A percentile compares a stretch with the other conserved stretches of the same genome.
Conservation (phyloP, 805 yeast genomes). For the Candida vartiovaarae region DNA sequence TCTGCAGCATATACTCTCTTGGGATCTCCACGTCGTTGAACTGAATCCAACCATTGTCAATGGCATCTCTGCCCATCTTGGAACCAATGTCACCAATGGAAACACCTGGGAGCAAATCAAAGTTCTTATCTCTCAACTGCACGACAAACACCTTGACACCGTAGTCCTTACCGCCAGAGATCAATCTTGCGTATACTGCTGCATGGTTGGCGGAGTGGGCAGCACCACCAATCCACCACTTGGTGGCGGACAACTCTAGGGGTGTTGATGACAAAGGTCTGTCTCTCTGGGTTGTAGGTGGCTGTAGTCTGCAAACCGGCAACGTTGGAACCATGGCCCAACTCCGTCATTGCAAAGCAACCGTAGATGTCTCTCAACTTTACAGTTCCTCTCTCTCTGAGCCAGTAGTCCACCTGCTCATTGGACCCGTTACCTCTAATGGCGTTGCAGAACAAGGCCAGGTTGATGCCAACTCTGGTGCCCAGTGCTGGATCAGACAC, state of each 20-base stretch:
- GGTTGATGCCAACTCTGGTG: conserved; percentile 83
- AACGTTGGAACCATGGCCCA: conserved; percentile 91
- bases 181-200: conserved; percentile 76
- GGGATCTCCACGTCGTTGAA: conserved; percentile 81
- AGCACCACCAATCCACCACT: conserved; percentile 99
- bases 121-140: conserved; percentile 73
- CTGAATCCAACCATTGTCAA: conserved; percentile 96
- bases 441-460: conserved; percentile 77
- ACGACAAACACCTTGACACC: conserved; percentile 93
- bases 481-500: conserved; percentile 72
- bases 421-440: conserved; percentile 83
- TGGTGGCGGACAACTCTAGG: conserved; percentile 90
- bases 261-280: conserved; percentile 71
- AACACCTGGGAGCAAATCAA: conserved; percentile 71
- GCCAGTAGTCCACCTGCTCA: conserved; percentile 81
- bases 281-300: conserved; percentile 55
- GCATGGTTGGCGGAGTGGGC: conserved; percentile 91
- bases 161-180: conserved; percentile 76
- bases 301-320: conserved; percentile 94
- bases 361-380: conserved; percentile 57
- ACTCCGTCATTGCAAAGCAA: conserved; percentile 89
- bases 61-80: conserved; percentile 94
- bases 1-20: conserved; percentile 72
- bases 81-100: conserved; percentile 88
- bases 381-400: conserved; percentile 57